phyloP scores from a whole-genome alignment of 2,329 filamentous ascomycete species.

The Colletotrichum tanaceti region DNA sequence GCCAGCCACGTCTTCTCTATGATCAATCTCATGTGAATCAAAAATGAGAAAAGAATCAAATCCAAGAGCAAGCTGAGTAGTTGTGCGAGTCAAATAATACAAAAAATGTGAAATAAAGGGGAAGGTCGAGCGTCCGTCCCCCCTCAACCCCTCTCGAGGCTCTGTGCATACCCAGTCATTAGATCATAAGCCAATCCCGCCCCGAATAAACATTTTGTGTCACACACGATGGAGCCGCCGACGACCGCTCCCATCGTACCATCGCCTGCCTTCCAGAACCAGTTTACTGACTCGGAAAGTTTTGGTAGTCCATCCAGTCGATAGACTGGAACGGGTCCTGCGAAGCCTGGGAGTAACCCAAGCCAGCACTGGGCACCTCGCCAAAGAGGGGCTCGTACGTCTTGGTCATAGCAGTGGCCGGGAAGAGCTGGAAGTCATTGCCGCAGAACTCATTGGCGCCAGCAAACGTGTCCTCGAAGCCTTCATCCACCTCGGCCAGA shows the following conservation, averaged over 20 bases:
- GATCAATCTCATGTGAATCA: slow-evolving; percentile 34
- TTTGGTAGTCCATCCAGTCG: slow-evolving; percentile 55
- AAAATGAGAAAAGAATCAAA: slow-evolving; percentile 31
- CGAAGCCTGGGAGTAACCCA: slow-evolving; percentile 65
- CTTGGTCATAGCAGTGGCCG: slow-evolving; percentile 54
- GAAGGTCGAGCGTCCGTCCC: slow-evolving; percentile 10
- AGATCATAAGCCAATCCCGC: slow-evolving; percentile 34
- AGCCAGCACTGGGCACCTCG: slow-evolving; percentile 61
- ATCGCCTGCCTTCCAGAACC: slow-evolving; percentile 2
- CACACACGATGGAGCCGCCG: slow-evolving; percentile 11
- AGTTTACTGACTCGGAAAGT: slow-evolving; percentile 48
- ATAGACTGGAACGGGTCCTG: slow-evolving; percentile 61
- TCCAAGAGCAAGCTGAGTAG: slow-evolving; percentile 31
- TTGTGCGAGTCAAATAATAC: slow-evolving; percentile 33
- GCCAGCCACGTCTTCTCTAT: slow-evolving; percentile 19
- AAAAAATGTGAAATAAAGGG: slow-evolving; percentile 29
- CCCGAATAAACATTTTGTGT: slow-evolving; percentile 25
- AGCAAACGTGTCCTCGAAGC: slow-evolving; percentile 66
- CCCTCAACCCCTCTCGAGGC: slow-evolving; percentile 31
- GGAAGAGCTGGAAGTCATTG: slow-evolving; percentile 75
- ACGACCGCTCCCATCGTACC: slow-evolving; percentile 15
- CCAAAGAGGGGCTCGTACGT: slow-evolving; percentile 61
- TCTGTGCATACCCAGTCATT: slow-evolving; percentile 33
- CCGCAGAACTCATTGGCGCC: slow-evolving; percentile 51
- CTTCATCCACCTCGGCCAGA: slow-evolving; percentile 71